These are phyloP conservation scores for Plasmopara muralis DNA, from an alignment of 352 stramenopile species.

Conservation along the genomic window DNA sequence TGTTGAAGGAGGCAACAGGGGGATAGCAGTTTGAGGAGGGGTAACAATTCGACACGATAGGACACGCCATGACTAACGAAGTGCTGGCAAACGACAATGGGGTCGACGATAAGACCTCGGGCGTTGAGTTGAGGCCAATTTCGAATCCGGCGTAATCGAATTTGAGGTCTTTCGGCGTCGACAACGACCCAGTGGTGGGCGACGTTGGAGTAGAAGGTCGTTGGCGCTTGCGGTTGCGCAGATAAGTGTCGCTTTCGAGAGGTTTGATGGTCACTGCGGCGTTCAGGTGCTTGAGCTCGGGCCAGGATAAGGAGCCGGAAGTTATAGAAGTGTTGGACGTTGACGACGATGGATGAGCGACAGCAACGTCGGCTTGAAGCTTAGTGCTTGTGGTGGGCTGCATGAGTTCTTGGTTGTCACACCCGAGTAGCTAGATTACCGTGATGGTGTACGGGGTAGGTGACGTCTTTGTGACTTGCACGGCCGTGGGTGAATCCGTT, in stretches of 20 bases:
- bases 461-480: slow-evolving; percentile 9
- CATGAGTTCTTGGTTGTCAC: slow-evolving; percentile 7
- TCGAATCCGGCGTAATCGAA: slow-evolving; percentile 55
- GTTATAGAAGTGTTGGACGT: neutral
- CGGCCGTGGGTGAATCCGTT: slow-evolving; percentile 22
- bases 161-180: slow-evolving; percentile 47
- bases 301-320: slow-evolving; percentile 19
- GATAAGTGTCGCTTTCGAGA: slow-evolving; percentile 20
- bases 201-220: slow-evolving; percentile 14
- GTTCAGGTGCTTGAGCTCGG: slow-evolving; percentile 27
- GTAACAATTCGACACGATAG: neutral
- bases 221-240: slow-evolving; percentile 35
- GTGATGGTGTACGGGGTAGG: neutral
- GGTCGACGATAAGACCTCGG: slow-evolving; percentile 8
- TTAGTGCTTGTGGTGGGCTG: slow-evolving; percentile 13
- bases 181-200: slow-evolving; percentile 12
- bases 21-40: slow-evolving; percentile 16
- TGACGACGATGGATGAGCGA: slow-evolving; percentile 9
- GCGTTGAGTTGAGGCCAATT: slow-evolving; percentile 18
- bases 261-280: slow-evolving; percentile 26
- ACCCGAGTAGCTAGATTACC: neutral
- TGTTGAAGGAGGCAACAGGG: slow-evolving; percentile 8
- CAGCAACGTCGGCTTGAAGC: slow-evolving; percentile 8
- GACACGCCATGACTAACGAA: slow-evolving; percentile 14
- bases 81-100: slow-evolving; percentile 13